Base-by-base conservation (phyloP, 352 stramenopile genomes). In the Pythium brassicae region DNA sequence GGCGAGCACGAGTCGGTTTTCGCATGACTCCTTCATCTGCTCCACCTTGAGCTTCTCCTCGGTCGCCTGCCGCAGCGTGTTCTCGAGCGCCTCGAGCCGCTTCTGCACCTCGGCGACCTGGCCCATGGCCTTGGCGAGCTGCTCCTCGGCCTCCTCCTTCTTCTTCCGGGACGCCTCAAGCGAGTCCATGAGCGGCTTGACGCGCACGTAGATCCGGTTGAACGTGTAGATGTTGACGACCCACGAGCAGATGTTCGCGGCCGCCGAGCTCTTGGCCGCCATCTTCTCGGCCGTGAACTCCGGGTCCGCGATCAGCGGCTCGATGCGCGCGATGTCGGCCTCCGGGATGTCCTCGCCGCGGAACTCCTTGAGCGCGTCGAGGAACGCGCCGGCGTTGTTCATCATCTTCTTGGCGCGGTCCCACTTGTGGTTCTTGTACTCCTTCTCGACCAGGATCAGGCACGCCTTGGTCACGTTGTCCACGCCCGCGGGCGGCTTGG, bases 391-490 rank as follows among this genome's bases (percentile, higher is more conserved):
- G 4, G 98, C 88, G 63, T 99, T 99, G 62, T 94, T 92, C 97
- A 99, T 99, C 97, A 99, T 99, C 69, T 97, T 97, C 76, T 99
- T 99, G 37, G 97, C 97, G 20, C 90, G 86, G 55, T 99, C 95
- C 97, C 97, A 99, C 55, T 98, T 98, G 67, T 98, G 97, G 58
- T 98, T 96, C 62, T 98, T 99, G 76, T 98, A 98, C 69, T 99
- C 93, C 53, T 98, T 97, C 69, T 99, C 94, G 34, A 99, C 93
- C 35, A 99, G 68, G 60, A 99, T 98, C 17, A 99, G 73, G 46
- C 94, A 96, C 3, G 92, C 86, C 62, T 97, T 98, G 12, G 96
- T 99, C 23, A 99, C 96, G 53, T 98, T 96, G 57, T 98, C 92
- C 50, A 98, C 94, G 50, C 93, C 95, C 4, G 89, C 83, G 4